Evolutionary conservation across 495 filamentous ascomycete genomes (phyloP).

Genomic region (Penicillium nucicola): DNA sequence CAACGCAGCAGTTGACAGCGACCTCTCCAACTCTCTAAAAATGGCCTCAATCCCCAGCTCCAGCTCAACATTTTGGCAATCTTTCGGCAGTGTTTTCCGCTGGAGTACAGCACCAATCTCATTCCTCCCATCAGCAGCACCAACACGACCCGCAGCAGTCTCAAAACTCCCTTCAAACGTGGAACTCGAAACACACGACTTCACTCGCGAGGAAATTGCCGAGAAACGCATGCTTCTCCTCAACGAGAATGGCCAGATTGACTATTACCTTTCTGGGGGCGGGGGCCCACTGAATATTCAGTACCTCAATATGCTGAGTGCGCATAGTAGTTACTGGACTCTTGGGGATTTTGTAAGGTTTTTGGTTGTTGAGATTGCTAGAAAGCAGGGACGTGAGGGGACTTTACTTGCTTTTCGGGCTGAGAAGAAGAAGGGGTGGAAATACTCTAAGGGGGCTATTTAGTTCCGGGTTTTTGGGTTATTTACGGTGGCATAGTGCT

Average conservation of each 20-base stretch:
- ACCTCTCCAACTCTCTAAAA: slow-evolving; percentile 74
- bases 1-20: slow-evolving; percentile 81
- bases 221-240: slow-evolving; percentile 83
- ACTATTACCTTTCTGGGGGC: slow-evolving; percentile 78
- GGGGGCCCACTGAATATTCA: slow-evolving; percentile 86
- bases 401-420: slow-evolving; percentile 69
- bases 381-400: slow-evolving; percentile 65
- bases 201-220: slow-evolving; percentile 85
- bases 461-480: slow-evolving; percentile 6
- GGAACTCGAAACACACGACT: slow-evolving; percentile 94
- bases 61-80: slow-evolving; percentile 61
- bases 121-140: slow-evolving; percentile 14
- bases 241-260: slow-evolving; percentile 94
- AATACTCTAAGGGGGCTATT: slow-evolving; percentile 25
- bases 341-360: slow-evolving; percentile 81
- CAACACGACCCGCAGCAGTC: slow-evolving; percentile 39
- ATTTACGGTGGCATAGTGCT: not conserved
- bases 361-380: slow-evolving; percentile 80
- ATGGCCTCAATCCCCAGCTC: slow-evolving; percentile 74
- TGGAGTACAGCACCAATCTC: slow-evolving; percentile 35
- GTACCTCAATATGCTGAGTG: slow-evolving; percentile 94
- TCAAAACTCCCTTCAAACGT: slow-evolving; percentile 81
- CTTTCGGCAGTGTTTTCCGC: slow-evolving; percentile 62
- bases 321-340: slow-evolving; percentile 94
- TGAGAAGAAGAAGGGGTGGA: slow-evolving; percentile 62